Evolutionary conservation across 1,139 yeast genomes (phyloP), one percentile per base, ranked within the genome.

Genomic region (Taphrina betulina): DNA sequence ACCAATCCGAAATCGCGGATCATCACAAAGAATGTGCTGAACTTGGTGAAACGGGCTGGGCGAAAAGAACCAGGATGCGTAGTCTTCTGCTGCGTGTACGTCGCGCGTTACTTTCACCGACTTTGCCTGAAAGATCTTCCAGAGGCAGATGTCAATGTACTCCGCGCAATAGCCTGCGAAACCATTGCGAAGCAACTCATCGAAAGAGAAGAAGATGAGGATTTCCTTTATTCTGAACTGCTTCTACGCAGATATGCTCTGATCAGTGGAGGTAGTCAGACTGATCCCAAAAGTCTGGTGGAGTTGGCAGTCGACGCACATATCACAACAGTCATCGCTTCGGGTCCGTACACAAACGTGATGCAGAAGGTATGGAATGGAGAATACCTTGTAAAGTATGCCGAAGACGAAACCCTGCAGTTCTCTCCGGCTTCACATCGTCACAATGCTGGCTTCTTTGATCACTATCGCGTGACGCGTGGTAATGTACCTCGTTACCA

Each of bases 211-310:
- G 82, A 78, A 44, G 75, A 76, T 59, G 72, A 69, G 46, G 81
- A 83, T 60, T 85, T 81, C 66, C 72, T 87, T 63, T 85, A 87
- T 65, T 75, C 85, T 64, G 83, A 85, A 42, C 78, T 88, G 81
- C 74, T 88, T 42, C 83, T 95, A 67, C 89, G 84, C 64, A 74
- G 95, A 33, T 88, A 83, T 70, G 72, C 79, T 26, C 81, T 87
- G 61, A 79, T 78, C 61, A 72, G 83, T 51, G 79, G 82, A 64
- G 86, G 82, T 53, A 75, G 69, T 63, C 81, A 84, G 63, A 94
- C 95, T 0, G 87, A 83, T 46, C 75, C 54, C 20, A 50, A 50
- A 24, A 29, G 40, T 31, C 33, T 46, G 4, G 46, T 50, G 7
- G 54, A 50, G 26, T 23, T 40, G 19, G 54, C 54, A 10, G 54